Conservation (phyloP, 768 basidiomycete species). For the Pleurotus sapidus region DNA sequence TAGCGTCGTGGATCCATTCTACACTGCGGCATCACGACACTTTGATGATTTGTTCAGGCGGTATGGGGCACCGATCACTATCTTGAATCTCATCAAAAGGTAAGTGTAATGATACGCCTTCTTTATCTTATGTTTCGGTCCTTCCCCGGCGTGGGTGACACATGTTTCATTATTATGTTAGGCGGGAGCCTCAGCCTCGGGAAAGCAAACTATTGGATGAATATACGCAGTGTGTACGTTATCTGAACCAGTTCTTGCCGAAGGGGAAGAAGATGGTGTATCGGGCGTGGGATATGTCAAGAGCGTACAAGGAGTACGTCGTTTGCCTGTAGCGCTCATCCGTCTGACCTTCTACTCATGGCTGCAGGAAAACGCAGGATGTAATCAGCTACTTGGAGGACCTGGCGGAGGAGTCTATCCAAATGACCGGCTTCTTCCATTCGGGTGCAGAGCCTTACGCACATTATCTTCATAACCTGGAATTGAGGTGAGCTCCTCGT, state of each 20-base stretch:
- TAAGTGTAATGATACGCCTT: background rate
- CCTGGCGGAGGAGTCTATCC: constrained; percentile 89
- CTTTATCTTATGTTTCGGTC: too few relatives aligned
- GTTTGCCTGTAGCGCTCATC: background rate
- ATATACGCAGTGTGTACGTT: constrained; percentile 88
- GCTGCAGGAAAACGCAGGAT: constrained; percentile 82
- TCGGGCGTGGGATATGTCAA: constrained; percentile 94
- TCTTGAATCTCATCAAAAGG: constrained; percentile 89
- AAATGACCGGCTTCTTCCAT: constrained; percentile 93
- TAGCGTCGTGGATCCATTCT: constrained; percentile 93
- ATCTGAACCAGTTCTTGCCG: constrained; percentile 95
- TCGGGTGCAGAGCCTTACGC: constrained; percentile 85
- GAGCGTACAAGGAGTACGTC: constrained; percentile 88
- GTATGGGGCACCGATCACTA: constrained; percentile 87
- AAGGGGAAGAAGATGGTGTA: constrained; percentile 84
- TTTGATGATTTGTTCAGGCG: constrained; percentile 89
- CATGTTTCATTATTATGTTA: constrained; percentile 13
- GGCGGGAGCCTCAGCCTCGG: constrained; percentile 70
- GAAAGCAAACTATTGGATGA: constrained; percentile 90
- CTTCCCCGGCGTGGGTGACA: too few relatives aligned
- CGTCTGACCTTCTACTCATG: background rate
- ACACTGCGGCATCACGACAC: constrained; percentile 87
- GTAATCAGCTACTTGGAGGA: constrained; percentile 95
- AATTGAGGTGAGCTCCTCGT: background rate
- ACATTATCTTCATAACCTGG: constrained; percentile 51